Base-by-base conservation (phyloP, 2,329 filamentous ascomycete genomes). In the Fusarium sp. region DNA sequence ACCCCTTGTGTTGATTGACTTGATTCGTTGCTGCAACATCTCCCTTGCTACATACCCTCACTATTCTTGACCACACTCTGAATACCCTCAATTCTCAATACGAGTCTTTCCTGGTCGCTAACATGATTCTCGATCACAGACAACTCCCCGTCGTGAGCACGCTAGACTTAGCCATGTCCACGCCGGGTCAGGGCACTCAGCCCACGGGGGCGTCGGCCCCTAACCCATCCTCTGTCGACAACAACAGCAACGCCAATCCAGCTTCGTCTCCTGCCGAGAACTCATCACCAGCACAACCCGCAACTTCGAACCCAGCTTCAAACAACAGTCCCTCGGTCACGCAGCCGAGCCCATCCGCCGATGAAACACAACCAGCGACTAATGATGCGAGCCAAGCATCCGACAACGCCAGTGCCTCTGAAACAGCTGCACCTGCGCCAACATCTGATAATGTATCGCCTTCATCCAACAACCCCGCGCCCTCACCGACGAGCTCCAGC, bases 91-190 rank as follows among this genome's bases (percentile, higher is more conserved):
- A 57, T 60, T 39, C 45, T 61, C 60, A 49, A 61, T 33, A 31
- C 62, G 57, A 66, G 60, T 39, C 38, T 60, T 54, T 39, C 49
- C 67, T 56, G 62, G 54, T 63, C 75, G 75, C 82, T 84, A 77
- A 84, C 78, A 81, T 79, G 76, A 68, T 79, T 56, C 73, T 78
- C 67, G 54, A 72, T 60, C 62, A 60, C 63, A 83, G 80, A 65
- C 80, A 78, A 62, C 51, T 76, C 35, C 69, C 59, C 38, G 68
- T 63, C 57, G 57, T 69, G 58, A 72, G 62, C 69, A 71, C 74
- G 23, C 66, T 69, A 58, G 71, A 70, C 69, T 76, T 78, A 69
- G 78, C 70, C 74, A 83, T 83, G 82, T 80, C 79, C 60, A 73
- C 60, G 48, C 75, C 79, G 46, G 76, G 62, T 25, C 57, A 70